These are phyloP conservation scores for Ustilago cynodontis DNA, from an alignment of 1,284 basidiomycete species.

Conservation along the genomic window DNA sequence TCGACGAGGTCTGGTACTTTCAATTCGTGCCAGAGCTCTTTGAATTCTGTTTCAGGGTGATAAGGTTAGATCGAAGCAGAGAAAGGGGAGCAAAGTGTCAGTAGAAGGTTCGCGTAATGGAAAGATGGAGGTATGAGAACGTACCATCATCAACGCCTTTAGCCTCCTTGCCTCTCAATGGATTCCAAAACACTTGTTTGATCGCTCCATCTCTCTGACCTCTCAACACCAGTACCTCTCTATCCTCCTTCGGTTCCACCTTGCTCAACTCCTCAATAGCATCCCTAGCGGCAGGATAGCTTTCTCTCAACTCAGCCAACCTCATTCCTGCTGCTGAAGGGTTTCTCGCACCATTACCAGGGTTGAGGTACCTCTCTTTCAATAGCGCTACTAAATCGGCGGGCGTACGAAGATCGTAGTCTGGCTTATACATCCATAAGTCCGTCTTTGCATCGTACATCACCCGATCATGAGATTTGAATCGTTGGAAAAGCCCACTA, in stretches of 20 bases:
- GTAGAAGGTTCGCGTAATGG: not conserved
- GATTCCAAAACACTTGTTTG: conserved; percentile 89
- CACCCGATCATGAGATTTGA: conserved; percentile 83
- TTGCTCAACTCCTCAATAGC: conserved; percentile 63
- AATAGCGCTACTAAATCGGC: conserved; percentile 84
- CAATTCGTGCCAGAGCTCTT: conserved; percentile 84
- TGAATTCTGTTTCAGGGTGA: conserved; percentile 77
- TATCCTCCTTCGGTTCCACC: conserved; percentile 76
- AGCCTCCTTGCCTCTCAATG: conserved; percentile 81
- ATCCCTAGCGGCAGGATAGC: conserved; percentile 81
- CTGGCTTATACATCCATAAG: conserved; percentile 86
- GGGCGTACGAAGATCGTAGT: conserved; percentile 86
- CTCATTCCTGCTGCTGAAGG: conserved; percentile 76
- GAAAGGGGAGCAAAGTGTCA: not conserved
- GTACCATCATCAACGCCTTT: conserved; percentile 82
- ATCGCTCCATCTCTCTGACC: conserved; percentile 81
- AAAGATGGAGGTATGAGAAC: conserved; percentile 45
- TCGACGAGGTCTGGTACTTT: conserved; percentile 87
- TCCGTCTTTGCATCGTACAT: conserved; percentile 83
- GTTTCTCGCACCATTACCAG: conserved; percentile 40
- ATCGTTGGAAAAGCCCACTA: conserved; percentile 79
- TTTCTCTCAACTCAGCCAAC: conserved; percentile 85
- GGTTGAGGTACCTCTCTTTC: conserved; percentile 55
- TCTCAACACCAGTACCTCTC: conserved; percentile 85
- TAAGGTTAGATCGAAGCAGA: not conserved